Percentiles rank a stretch among this genome's conserved stretches.
These are phyloP conservation scores for Tuber calosporum DNA, from an alignment of 495 filamentous ascomycete species.

Conservation along the genomic window DNA sequence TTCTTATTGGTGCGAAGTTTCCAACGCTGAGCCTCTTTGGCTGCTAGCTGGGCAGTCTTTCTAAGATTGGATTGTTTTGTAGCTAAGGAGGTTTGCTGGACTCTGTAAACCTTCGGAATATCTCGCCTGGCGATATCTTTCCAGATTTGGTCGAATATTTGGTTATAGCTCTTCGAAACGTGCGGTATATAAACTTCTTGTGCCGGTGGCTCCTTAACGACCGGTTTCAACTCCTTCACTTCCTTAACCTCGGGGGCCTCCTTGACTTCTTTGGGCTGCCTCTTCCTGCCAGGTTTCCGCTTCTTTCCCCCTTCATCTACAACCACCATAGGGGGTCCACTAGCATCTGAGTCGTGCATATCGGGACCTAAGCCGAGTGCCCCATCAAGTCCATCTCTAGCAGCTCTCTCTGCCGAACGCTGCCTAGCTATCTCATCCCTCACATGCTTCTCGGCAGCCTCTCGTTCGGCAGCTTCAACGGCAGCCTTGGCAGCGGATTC, in stretches of 20 bases:
- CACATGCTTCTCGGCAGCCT: constrained; percentile 77
- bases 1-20: constrained; percentile 97
- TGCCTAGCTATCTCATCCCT: constrained; percentile 67
- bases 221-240: constrained; percentile 58
- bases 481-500: constrained; percentile 65
- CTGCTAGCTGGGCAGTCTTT: constrained; percentile 94
- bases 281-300: constrained; percentile 41
- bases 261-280: constrained; percentile 44
- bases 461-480: constrained; percentile 72
- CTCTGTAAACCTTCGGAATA: constrained; percentile 79
- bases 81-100: constrained; percentile 71
- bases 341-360: constrained; percentile 73
- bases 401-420: constrained; percentile 54
- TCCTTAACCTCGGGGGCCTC: constrained; percentile 51
- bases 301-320: constrained; percentile 69
- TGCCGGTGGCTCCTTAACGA: constrained; percentile 41
- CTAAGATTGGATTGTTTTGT: constrained; percentile 87
- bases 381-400: constrained; percentile 61
- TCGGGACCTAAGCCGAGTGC: constrained; percentile 57
- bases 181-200: constrained; percentile 54
- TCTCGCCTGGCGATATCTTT: constrained; percentile 89
- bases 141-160: constrained; percentile 98
- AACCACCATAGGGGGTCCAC: constrained; percentile 68
- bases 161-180: constrained; percentile 85
- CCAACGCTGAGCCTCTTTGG: constrained; percentile 96